Evolutionary conservation across 352 stramenopile species (phyloP).

Genomic region (Phytophthora tubulina): DNA sequence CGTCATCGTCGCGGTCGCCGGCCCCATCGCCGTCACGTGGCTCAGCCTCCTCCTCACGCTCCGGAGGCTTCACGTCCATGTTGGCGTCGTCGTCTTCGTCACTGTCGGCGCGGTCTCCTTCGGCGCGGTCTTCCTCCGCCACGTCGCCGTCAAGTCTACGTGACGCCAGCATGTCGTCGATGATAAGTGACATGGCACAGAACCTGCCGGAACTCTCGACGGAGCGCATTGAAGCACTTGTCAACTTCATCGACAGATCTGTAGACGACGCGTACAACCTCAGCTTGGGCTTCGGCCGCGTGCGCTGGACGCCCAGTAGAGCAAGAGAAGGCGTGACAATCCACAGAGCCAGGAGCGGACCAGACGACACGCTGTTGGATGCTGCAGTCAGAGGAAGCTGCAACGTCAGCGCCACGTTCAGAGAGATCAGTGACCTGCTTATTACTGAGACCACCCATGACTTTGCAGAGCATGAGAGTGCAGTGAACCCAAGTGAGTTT

Average conservation of each 20-base stretch:
- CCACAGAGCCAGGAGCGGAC: slow-evolving; percentile 61
- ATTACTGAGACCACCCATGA: slow-evolving; percentile 76
- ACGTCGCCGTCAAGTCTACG: slow-evolving; percentile 47
- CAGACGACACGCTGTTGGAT: slow-evolving; percentile 72
- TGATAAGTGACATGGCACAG: slow-evolving; percentile 29
- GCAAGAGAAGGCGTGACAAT: slow-evolving; percentile 76
- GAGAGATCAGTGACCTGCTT: slow-evolving; percentile 82
- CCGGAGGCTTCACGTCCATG: slow-evolving; percentile 23
- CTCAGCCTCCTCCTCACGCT: slow-evolving; percentile 2
- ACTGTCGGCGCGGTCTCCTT: slow-evolving; percentile 23
- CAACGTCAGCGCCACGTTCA: slow-evolving; percentile 76
- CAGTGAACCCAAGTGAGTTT: slow-evolving; percentile 80
- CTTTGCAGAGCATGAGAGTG: slow-evolving; percentile 71
- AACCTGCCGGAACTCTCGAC: slow-evolving; percentile 48
- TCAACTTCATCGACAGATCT: slow-evolving; percentile 80
- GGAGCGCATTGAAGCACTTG: slow-evolving; percentile 54
- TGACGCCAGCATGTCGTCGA: slow-evolving; percentile 40
- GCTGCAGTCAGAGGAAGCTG: slow-evolving; percentile 78
- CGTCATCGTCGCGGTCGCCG: slow-evolving; percentile 22
- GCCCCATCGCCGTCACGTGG: slow-evolving; percentile 23
- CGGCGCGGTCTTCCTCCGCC: slow-evolving; percentile 31
- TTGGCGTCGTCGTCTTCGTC: slow-evolving; percentile 21
- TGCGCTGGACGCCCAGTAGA: slow-evolving; percentile 77
- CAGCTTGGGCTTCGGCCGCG: slow-evolving; percentile 77
- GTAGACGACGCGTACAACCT: slow-evolving; percentile 87